Evolutionary conservation across 176 grass and related monocot genomes (phyloP), one percentile per base, ranked within the genome.

Genomic region (Elymus sibiricus): DNA sequence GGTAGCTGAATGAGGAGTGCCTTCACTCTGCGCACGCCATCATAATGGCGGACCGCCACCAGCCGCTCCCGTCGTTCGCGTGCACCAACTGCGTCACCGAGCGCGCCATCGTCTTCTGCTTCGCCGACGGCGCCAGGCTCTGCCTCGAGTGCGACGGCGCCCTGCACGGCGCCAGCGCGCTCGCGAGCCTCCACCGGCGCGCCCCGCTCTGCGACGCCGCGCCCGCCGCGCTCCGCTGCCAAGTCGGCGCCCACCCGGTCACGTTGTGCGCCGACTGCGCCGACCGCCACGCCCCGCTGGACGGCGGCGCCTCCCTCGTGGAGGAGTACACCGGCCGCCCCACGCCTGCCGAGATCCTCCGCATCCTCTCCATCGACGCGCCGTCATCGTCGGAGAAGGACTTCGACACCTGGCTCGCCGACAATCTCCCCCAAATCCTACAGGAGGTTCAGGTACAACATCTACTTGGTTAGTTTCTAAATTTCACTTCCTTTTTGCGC

Each of bases 101-200:
- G 24, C 72, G 62, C 78, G 91, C 91, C 53, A 17, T 87, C 81
- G 73, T 93, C 43, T 93, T 90, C 88, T 93, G 91, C 73, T 46
- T 26, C 82, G 49, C 79, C 58, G 51, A 90, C 82, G 58, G 10
- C 77, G 85, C 88, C 34, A 79, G 85, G 53, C 85, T 93, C 8
- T 94, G 92, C 86, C 59, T 69, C 16, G 16, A 10, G 7, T 94
- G 92, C 89, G 92, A 91, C 68, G 66, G 8, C 59, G 60, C 53
- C 28, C 43, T 88, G 8, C 92, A 94, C 86, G 74, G 7, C 5
- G 88, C 74, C 59, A 75, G 44, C 73, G 43, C 63, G 28, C 59
- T 64, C 11, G 74, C 69, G 5, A 25, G 75, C 12, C 84, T 76
- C 42, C 89, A 94, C 79, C 4, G 31, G 5, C 88, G 92, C 59